Evolutionary conservation across 345 rosid species (phyloP).

Genomic region (Boechera divaricarpa): DNA sequence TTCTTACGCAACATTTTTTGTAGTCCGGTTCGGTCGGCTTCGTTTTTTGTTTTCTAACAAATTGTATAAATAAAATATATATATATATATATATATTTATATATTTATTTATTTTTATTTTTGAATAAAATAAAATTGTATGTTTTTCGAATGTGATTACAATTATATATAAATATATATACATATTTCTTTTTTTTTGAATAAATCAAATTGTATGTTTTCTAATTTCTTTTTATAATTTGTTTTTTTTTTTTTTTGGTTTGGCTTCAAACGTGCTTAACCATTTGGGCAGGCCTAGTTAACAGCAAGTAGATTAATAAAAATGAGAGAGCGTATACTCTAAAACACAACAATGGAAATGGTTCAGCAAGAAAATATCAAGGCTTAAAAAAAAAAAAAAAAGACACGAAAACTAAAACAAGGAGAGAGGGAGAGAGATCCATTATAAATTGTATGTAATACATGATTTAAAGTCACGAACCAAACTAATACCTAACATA

Average conservation of each 20-base stretch:
- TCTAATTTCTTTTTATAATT: not conserved
- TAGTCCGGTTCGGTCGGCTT: too few relatives aligned
- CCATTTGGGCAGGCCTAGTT: not conserved
- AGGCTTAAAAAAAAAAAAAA: not conserved
- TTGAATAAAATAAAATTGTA: not conserved
- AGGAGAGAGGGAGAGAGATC: not conserved
- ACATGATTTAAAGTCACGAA: slow-evolving; percentile 20
- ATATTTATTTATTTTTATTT: too few relatives aligned
- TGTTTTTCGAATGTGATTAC: not conserved
- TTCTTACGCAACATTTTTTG: too few relatives aligned
- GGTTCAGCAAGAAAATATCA: slow-evolving; percentile 8
- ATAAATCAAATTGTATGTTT: not conserved
- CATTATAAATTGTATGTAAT: slow-evolving; percentile 16
- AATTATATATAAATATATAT: not conserved
- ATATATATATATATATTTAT: too few relatives aligned
- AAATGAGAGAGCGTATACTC: not conserved
- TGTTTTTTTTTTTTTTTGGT: not conserved
- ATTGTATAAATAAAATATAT: too few relatives aligned
- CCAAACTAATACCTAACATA: slow-evolving; percentile 29
- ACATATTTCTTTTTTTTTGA: too few relatives aligned
- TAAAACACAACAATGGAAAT: not conserved
- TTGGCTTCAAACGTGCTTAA: not conserved
- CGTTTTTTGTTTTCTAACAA: too few relatives aligned
- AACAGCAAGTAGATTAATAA: not conserved
- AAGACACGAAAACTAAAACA: not conserved